phyloP scores from a whole-genome alignment of 345 rosid genomes.

The Eutrema heterophyllum region DNA sequence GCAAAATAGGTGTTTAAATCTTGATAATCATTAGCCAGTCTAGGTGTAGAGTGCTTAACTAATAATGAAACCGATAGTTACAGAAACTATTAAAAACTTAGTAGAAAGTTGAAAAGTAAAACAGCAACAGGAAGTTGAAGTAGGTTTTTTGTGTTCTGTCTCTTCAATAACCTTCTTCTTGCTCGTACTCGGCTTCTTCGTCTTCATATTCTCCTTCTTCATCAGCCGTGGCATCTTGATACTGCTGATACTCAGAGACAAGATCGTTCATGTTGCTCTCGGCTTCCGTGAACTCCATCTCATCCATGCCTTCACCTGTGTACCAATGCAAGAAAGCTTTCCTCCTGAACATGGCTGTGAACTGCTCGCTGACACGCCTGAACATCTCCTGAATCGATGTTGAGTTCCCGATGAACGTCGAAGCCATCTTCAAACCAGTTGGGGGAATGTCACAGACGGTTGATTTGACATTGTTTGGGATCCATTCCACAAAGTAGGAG shows the following conservation, averaged over 20 bases:
- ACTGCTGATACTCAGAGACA: conserved; percentile 72
- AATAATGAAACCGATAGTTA: conserved; percentile 11
- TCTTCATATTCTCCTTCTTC: conserved; percentile 62
- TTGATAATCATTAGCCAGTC: background rate
- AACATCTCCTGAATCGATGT: conserved; percentile 81
- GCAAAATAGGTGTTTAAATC: conserved; percentile 11
- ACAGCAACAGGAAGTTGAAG: conserved; percentile 32
- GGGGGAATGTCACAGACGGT: conserved; percentile 79
- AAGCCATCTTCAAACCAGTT: conserved; percentile 68
- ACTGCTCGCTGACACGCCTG: conserved; percentile 71
- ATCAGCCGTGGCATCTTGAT: conserved; percentile 75
- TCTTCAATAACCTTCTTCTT: conserved; percentile 33
- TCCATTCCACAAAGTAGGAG: conserved; percentile 67
- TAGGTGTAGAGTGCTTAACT: conserved; percentile 5
- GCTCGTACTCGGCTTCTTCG: conserved; percentile 33
- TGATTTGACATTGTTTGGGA: conserved; percentile 71
- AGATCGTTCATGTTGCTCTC: conserved; percentile 81
- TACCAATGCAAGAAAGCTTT: conserved; percentile 77
- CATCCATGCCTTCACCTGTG: conserved; percentile 69
- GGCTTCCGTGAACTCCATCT: conserved; percentile 70
- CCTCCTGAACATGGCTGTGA: conserved; percentile 72
- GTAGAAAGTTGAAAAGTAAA: background rate
- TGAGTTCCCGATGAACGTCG: conserved; percentile 65
- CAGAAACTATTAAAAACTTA: conserved; percentile 21
- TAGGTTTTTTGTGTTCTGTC: background rate